A percentile compares a stretch with the other conserved stretches of the same genome.
Evolutionary conservation across 306 rosid species (phyloP).

Genomic region (Mimosa bimucronata): DNA sequence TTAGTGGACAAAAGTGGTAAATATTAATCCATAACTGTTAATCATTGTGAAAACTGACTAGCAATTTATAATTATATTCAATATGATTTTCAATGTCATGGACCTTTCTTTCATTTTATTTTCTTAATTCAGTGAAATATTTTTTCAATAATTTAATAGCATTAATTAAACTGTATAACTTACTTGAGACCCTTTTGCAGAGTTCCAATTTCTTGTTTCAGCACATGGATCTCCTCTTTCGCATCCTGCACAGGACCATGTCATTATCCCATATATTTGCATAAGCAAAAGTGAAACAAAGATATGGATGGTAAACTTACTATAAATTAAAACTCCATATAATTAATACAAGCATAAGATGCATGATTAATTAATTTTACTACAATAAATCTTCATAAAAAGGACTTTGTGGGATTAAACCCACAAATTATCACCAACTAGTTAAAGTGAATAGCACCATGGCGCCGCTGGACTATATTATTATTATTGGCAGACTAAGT

Average conservation of each 20-base stretch:
- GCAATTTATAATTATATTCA: too few species aligned
- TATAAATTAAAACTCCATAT: not conserved
- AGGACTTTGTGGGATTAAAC: too few species aligned
- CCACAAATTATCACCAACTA: too few species aligned
- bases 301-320: not conserved
- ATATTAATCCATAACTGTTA: not conserved
- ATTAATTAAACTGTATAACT: not conserved
- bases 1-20: not conserved
- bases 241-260: conserved; percentile 51
- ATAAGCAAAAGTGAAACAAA: not conserved
- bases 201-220: conserved; percentile 72
- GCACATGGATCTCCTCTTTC: conserved; percentile 61
- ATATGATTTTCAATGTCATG: too few species aligned
- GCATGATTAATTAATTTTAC: not conserved
- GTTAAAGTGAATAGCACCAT: too few species aligned
- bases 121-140: not conserved
- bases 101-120: too few species aligned
- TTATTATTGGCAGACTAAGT: too few species aligned
- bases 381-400: not conserved
- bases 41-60: not conserved
- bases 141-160: not conserved
- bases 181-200: conserved; percentile 85
- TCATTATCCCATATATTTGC: not conserved
- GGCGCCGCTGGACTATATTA: too few species aligned
- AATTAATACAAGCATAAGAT: not conserved